A percentile compares a stretch with the other conserved stretches of the same genome.
Conservation (phyloP, 148 eudicot genomes). For the Chenopodium formosanum region DNA sequence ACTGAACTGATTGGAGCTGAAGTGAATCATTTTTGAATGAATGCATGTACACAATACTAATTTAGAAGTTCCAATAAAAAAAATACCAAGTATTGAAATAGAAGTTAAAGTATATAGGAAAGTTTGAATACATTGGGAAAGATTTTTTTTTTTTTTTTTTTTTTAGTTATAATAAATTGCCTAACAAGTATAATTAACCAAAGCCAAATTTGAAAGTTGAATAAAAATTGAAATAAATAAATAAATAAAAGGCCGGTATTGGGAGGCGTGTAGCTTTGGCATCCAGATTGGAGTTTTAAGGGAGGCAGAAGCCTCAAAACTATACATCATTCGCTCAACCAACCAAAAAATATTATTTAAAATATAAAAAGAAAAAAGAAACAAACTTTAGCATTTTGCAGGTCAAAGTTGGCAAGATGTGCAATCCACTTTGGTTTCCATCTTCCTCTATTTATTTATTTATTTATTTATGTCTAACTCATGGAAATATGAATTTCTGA, state of each 20-base stretch:
- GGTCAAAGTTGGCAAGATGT: slow-evolving; percentile 27
- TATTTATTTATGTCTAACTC: too few relatives aligned
- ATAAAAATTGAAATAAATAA: not conserved
- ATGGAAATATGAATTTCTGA: too few relatives aligned
- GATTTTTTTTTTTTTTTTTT: too few relatives aligned
- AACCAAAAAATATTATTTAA: not conserved
- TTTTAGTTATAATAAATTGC: too few relatives aligned
- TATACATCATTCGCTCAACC: not conserved
- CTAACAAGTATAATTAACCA: not conserved
- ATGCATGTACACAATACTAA: too few relatives aligned
- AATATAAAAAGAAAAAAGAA: not conserved
- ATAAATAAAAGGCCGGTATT: slow-evolving; percentile 9
- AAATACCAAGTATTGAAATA: too few relatives aligned
- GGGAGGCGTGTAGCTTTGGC: slow-evolving; percentile 20
- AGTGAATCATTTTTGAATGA: too few relatives aligned
- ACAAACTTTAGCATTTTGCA: slow-evolving; percentile 5
- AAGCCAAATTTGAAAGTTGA: not conserved
- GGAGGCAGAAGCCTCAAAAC: not conserved
- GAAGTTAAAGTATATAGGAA: too few relatives aligned
- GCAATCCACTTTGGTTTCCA: slow-evolving; percentile 28
- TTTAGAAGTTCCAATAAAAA: too few relatives aligned
- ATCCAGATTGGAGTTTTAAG: slow-evolving; percentile 9
- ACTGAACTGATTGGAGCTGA: too few relatives aligned
- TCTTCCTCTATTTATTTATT: not conserved
- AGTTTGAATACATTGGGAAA: too few relatives aligned